Evolutionary conservation across 352 stramenopile genomes (phyloP).

Genomic region (Phytophthora sojae): DNA sequence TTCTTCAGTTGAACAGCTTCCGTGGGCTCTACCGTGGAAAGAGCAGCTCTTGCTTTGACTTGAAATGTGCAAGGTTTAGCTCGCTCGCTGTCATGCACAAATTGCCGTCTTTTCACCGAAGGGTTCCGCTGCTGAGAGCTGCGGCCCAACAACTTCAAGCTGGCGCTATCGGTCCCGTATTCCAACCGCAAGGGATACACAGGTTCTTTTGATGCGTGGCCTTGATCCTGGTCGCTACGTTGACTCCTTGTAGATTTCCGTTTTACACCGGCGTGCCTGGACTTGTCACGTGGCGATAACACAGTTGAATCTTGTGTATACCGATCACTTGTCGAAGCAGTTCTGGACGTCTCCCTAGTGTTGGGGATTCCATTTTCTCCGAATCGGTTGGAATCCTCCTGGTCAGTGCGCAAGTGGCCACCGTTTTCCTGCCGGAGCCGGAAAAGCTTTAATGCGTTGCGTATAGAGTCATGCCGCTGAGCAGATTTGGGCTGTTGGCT

Average conservation of each 20-base stretch:
- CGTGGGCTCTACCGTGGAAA: background rate
- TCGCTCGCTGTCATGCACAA: conserved; percentile 12
- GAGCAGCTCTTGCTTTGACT: background rate
- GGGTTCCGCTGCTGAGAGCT: conserved; percentile 19
- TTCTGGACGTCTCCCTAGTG: background rate
- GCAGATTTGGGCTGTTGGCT: background rate
- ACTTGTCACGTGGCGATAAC: background rate
- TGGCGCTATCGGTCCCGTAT: conserved; percentile 22
- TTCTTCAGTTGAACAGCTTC: conserved; percentile 23
- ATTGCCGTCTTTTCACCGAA: conserved; percentile 30
- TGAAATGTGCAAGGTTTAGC: background rate
- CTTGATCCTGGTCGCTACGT: background rate
- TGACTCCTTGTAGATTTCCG: conserved; percentile 7
- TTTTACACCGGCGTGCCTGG: conserved; percentile 3
- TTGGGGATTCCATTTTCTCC: background rate
- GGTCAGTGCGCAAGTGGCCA: background rate
- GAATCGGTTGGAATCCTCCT: background rate
- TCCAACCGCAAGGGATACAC: conserved; percentile 30
- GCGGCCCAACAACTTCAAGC: conserved; percentile 35
- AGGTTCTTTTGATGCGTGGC: conserved; percentile 10
- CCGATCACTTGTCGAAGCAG: background rate
- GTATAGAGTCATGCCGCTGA: conserved; percentile 42
- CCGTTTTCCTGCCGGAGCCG: conserved; percentile 50
- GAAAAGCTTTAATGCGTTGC: conserved; percentile 65
- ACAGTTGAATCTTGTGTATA: background rate